phyloP scores from a whole-genome alignment of 2,329 filamentous ascomycete genomes.

The Talaromyces sp. region DNA sequence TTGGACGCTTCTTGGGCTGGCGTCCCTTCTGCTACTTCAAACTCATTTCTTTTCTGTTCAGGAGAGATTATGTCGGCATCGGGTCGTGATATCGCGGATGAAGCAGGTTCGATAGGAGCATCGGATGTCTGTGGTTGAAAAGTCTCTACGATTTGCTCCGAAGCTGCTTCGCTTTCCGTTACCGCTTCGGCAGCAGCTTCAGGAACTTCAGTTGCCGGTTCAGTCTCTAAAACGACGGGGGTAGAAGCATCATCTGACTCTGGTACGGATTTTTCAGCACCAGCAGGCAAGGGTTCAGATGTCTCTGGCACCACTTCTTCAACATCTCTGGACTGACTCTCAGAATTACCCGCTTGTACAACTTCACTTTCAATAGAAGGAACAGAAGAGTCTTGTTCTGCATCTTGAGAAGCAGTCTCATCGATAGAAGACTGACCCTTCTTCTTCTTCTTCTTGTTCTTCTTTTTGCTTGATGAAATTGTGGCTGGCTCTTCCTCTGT shows the following conservation, averaged over 20 bases:
- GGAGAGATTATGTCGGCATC: not conserved
- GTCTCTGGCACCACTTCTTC: not conserved
- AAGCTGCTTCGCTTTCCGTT: not conserved
- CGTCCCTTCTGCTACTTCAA: not conserved
- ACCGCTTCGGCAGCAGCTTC: not conserved
- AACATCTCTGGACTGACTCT: not conserved
- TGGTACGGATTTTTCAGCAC: not conserved
- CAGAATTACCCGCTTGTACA: not conserved
- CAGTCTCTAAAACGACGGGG: not conserved
- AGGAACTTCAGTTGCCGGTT: not conserved
- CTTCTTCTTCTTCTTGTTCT: slow-evolving; percentile 33
- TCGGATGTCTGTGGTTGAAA: not conserved
- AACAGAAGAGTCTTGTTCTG: not conserved
- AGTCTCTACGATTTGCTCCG: not conserved
- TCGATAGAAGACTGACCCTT: slow-evolving; percentile 21
- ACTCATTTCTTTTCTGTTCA: not conserved
- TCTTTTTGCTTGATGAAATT: slow-evolving; percentile 11
- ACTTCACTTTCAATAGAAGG: not conserved
- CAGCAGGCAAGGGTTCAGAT: not conserved
- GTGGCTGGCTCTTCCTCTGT: slow-evolving; percentile 2
- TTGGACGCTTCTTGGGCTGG: not conserved
- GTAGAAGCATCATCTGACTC: slow-evolving; percentile 13
- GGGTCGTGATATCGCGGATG: not conserved
- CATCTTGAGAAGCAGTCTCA: not conserved
- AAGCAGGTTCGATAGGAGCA: not conserved